phyloP scores from a whole-genome alignment of 176 grass and related monocot genomes.

The Oryza brachyantha region DNA sequence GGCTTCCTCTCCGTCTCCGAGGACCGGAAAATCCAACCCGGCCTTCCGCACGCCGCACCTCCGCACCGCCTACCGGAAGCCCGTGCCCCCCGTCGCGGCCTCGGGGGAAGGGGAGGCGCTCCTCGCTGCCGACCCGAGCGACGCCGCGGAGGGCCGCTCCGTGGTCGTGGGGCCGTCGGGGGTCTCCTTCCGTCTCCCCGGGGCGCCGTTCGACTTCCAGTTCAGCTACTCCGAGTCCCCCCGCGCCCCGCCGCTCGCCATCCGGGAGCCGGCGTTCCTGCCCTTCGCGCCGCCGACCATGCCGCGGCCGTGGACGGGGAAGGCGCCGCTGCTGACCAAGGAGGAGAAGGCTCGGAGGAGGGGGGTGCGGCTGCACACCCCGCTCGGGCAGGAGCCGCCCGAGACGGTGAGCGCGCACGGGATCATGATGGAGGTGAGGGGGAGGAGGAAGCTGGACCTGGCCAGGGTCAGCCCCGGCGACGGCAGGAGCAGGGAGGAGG shows the following conservation, averaged over 20 bases:
- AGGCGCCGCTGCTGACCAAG: conserved; percentile 88
- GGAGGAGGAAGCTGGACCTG: conserved; percentile 55
- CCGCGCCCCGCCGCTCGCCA: conserved; percentile 71
- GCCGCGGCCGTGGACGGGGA: conserved; percentile 96
- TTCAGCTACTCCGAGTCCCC: conserved; percentile 96
- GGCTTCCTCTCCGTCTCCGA: neutral
- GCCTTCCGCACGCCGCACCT: conserved; percentile 65
- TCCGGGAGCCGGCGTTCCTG: conserved; percentile 96
- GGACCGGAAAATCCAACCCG: neutral
- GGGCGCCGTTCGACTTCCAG: conserved; percentile 90
- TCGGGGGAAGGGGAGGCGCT: conserved; percentile 46
- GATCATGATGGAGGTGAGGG: conserved; percentile 65
- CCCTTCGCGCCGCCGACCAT: conserved; percentile 93
- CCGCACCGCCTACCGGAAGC: conserved; percentile 78
- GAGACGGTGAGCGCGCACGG: conserved; percentile 41
- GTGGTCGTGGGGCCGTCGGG: conserved; percentile 73
- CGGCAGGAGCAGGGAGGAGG: conserved; percentile 66
- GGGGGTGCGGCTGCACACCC: conserved; percentile 68
- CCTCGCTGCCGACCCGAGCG: conserved; percentile 47
- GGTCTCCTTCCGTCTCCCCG: conserved; percentile 71
- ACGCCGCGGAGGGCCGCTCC: conserved; percentile 47
- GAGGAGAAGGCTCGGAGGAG: conserved; percentile 85
- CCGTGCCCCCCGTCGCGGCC: conserved; percentile 46
- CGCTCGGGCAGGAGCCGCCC: conserved; percentile 56
- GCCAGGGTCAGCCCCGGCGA: conserved; percentile 55